A percentile compares a stretch with the other conserved stretches of the same genome.
These are phyloP conservation scores for Aspergillus melleus DNA, from an alignment of 2,329 filamentous ascomycete species.

Conservation along the genomic window DNA sequence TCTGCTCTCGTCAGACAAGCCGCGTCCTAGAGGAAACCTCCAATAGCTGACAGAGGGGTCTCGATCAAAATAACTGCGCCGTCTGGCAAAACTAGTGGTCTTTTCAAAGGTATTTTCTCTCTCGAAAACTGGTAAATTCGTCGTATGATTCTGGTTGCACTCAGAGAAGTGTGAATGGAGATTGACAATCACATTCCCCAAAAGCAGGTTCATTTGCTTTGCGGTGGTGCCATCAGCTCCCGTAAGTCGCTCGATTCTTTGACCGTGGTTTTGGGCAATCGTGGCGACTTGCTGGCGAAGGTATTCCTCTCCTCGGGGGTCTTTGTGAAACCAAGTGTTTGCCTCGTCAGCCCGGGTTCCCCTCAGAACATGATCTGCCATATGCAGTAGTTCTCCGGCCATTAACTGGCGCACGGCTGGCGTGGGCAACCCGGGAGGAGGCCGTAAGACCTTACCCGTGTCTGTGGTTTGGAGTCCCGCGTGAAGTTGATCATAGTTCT, in stretches of 20 bases:
- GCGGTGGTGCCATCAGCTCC: constrained; percentile 7
- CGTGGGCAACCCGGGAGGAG: constrained; percentile 20
- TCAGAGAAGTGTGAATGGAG: constrained; percentile 19
- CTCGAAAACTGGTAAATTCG: constrained; percentile 20
- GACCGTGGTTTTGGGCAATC: constrained; percentile 17
- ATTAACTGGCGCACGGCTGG: background rate
- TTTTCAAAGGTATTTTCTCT: constrained; percentile 12
- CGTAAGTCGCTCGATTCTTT: constrained; percentile 10
- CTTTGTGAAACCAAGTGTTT: constrained; percentile 25
- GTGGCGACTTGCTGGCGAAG: constrained; percentile 20
- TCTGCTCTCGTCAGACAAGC: background rate
- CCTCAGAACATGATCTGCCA: background rate
- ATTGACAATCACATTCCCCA: constrained; percentile 25
- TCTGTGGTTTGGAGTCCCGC: background rate
- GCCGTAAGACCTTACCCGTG: constrained; percentile 2
- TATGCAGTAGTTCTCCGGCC: background rate
- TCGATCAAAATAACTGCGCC: constrained; percentile 26
- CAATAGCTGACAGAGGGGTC: constrained; percentile 12
- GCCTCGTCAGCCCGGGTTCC: constrained; percentile 15
- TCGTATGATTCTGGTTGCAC: constrained; percentile 6
- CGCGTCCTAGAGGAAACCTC: constrained; percentile 5
- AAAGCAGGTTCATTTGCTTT: constrained; percentile 18
- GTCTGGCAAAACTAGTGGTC: constrained; percentile 14
- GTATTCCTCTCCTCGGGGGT: constrained; percentile 15
- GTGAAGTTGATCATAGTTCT: background rate